Percentiles rank a stretch among this genome's conserved stretches.
Conservation (phyloP, 345 rosid genomes). For the Heritiera littoralis region DNA sequence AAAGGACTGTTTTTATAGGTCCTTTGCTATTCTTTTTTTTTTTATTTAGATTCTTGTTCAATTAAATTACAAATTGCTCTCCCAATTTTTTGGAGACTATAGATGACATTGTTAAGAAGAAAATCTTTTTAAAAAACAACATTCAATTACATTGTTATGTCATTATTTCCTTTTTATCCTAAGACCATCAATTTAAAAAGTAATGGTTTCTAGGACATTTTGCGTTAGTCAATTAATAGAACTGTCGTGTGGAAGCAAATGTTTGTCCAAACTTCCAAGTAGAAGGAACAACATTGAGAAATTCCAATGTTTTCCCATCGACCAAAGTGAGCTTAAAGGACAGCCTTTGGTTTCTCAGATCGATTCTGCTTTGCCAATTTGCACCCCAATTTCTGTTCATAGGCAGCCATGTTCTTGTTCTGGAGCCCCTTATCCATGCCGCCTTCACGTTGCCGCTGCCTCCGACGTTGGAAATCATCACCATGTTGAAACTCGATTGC, state of each 20-base stretch:
- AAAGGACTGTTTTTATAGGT: no score
- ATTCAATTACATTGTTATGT: no score
- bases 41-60: not conserved
- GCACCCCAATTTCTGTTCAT: slow-evolving; percentile 81
- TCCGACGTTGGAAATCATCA: slow-evolving; percentile 73
- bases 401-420: slow-evolving; percentile 51
- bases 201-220: not conserved
- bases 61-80: not conserved
- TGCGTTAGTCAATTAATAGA: slow-evolving; percentile 19
- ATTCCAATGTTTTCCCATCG: slow-evolving; percentile 49
- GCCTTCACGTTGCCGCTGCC: slow-evolving; percentile 66
- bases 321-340: slow-evolving; percentile 62
- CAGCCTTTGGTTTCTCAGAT: slow-evolving; percentile 53
- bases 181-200: slow-evolving; percentile 8
- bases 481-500: slow-evolving; percentile 68
- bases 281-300: slow-evolving; percentile 61
- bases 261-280: slow-evolving; percentile 82
- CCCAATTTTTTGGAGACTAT: not conserved
- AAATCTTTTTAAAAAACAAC: not conserved
- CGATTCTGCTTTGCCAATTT: slow-evolving; percentile 67
- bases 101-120: not conserved
- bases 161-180: not conserved
- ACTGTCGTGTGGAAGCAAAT: slow-evolving; percentile 60
- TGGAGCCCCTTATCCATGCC: slow-evolving; percentile 69
- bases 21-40: not conserved